Base-by-base conservation (phyloP, 352 stramenopile species). In the Globisporangium megalacanthum region DNA sequence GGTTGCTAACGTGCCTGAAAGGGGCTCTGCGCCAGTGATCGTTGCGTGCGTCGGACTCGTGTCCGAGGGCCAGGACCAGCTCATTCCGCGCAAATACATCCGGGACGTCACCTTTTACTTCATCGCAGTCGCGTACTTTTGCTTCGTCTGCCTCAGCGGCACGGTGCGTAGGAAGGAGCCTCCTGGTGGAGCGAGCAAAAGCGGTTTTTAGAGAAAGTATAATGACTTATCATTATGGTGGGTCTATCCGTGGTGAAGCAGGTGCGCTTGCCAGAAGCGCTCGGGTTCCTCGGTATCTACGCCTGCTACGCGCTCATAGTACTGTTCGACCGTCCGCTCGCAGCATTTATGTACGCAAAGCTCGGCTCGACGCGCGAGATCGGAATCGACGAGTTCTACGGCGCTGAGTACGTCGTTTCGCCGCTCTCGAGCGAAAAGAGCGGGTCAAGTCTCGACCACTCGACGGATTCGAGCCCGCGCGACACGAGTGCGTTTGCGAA, bases 71-170 rank as follows among this genome's bases (percentile, higher is more conserved):
- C 79, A 91, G 25, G 73, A 89, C 50, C 81, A 91, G 56, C 64
- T 93, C 29, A 87, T 91, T 33, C 83, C 83, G 14, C 75, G 79
- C 56, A 89, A 86, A 49, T 93, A 72, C 57, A 52, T 87, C 19
- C 81, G 83, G 17, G 83, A 93, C 49, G 80, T 93, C 8, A 48
- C 70, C 2, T 91, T 91, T 54, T 93, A 93, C 68, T 73, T 86
- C 37, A 46, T 88, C 6, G 75, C 71, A 4, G 66, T 93, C 46
- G 49, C 73, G n/a, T 93, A 93, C 57, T 60, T 91, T 22, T 73
- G 70, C 37, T 65, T 89, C 44, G 71, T 93, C 22, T 88, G 89
- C 58, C 84, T 87, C 36, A 68, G 84, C n/a, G 83, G 77, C 41
- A 69, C 55, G 46, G 70, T 79, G 41, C 35, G 61, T 57, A 3